Evolutionary conservation across 176 grass and related monocot species (phyloP).

Genomic region (Aegilops speltoides): DNA sequence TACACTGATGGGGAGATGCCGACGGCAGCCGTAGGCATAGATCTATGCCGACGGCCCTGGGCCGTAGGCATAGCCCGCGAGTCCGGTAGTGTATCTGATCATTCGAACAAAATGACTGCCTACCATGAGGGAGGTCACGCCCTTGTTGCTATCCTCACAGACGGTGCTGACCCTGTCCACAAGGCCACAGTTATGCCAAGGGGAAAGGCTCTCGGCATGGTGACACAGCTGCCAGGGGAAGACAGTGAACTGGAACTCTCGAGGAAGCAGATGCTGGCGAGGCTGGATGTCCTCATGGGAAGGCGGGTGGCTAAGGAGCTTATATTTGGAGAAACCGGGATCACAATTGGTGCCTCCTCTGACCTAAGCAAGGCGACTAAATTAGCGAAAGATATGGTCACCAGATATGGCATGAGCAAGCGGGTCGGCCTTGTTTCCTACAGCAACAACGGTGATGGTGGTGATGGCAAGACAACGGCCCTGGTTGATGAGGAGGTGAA

Average conservation of each 20-base stretch:
- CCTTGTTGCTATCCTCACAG: slow-evolving; percentile 37
- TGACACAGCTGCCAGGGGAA: slow-evolving; percentile 37
- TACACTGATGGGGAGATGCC: too few relatives aligned
- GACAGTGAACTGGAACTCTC: slow-evolving; percentile 35
- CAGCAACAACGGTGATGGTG: background rate
- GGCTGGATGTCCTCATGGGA: slow-evolving; percentile 60
- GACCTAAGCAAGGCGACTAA: slow-evolving; percentile 43
- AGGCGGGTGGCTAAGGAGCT: slow-evolving; percentile 62
- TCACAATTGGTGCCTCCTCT: slow-evolving; percentile 38
- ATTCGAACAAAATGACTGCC: slow-evolving; percentile 31
- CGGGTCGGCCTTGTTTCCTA: background rate
- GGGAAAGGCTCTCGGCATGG: slow-evolving; percentile 58
- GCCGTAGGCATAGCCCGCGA: too few relatives aligned
- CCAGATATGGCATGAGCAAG: slow-evolving; percentile 68
- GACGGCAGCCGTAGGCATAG: too few relatives aligned
- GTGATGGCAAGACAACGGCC: too few relatives aligned
- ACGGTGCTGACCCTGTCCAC: slow-evolving; percentile 50
- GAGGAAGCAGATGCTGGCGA: slow-evolving; percentile 64
- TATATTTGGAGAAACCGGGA: slow-evolving; percentile 62
- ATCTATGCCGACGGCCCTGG: too few relatives aligned
- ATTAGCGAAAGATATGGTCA: slow-evolving; percentile 57
- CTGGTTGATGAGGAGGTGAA: background rate
- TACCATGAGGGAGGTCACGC: background rate
- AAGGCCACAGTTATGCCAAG: slow-evolving; percentile 63
- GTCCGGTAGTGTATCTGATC: too few relatives aligned